Conservation (phyloP, 345 rosid genomes). For the Schrenkiella parvula region DNA sequence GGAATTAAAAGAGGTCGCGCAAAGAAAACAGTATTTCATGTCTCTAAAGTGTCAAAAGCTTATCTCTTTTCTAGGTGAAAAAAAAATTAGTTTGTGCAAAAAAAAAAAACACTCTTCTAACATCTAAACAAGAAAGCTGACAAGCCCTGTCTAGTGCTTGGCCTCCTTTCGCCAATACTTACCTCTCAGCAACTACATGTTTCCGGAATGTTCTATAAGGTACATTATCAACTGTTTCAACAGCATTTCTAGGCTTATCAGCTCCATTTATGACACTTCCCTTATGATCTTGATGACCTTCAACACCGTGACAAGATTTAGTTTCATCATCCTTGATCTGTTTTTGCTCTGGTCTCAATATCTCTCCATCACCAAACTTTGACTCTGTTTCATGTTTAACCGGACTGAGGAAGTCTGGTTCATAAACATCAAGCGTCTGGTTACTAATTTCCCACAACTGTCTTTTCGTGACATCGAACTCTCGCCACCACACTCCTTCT, state of each 20-base stretch:
- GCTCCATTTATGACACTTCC: neutral
- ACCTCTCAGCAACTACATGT: too few species aligned
- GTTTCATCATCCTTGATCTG: neutral
- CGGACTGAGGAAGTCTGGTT: neutral
- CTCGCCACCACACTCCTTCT: neutral
- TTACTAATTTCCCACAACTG: neutral
- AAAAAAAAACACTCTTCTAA: neutral
- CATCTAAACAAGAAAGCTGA: neutral
- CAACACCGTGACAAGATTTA: neutral
- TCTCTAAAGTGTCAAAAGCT: neutral
- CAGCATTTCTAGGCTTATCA: neutral
- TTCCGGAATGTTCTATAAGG: neutral
- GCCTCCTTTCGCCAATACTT: too few species aligned
- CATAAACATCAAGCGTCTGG: conserved; percentile 13
- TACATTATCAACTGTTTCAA: neutral
- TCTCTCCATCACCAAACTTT: neutral
- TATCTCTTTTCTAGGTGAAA: neutral
- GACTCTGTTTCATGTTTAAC: neutral
- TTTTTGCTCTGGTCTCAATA: neutral
- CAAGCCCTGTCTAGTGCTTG: neutral
- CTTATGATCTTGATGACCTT: neutral
- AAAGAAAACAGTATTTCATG: too few species aligned
- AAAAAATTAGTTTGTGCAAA: neutral
- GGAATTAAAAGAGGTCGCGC: too few species aligned
- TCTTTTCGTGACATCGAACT: neutral